Conservation (phyloP, 2,329 filamentous ascomycete species). For the Epichloe brachyelytri region DNA sequence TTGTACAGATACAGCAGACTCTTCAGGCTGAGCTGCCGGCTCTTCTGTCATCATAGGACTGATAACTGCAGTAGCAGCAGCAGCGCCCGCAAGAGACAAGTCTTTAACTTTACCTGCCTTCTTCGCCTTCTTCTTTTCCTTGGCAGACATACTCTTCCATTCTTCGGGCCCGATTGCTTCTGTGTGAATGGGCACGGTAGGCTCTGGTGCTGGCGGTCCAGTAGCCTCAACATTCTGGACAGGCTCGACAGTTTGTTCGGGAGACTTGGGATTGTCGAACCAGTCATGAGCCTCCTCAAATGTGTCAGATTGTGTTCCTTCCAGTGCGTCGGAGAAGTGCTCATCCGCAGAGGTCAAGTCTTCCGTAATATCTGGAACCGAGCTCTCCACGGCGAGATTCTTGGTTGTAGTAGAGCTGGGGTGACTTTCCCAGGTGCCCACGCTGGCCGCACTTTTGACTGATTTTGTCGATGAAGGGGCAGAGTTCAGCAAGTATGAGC, state of each 20-base stretch:
- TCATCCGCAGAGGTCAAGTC: constrained; percentile 23
- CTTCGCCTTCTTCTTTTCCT: constrained; percentile 11
- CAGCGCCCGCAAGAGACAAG: constrained; percentile 1
- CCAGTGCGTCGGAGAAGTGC: constrained; percentile 23
- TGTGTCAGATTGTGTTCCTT: constrained; percentile 12
- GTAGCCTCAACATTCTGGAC: constrained; percentile 3
- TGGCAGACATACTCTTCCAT: constrained; percentile 7
- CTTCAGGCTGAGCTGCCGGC: constrained; percentile 3
- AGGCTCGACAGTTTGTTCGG: constrained; percentile 1
- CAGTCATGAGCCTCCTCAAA: constrained; percentile 10
- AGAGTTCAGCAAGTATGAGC: constrained; percentile 28
- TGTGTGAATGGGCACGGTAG: background rate
- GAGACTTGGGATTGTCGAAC: constrained; percentile 4
- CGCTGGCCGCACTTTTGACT: constrained; percentile 13
- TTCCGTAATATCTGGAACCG: constrained; percentile 14
- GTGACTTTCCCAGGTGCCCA: constrained; percentile 11
- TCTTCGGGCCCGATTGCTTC: constrained; percentile 9
- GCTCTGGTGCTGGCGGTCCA: constrained; percentile 4
- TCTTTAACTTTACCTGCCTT: constrained; percentile 11
- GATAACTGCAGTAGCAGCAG: constrained; percentile 3
- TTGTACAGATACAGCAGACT: background rate
- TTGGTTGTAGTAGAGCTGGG: constrained; percentile 15
- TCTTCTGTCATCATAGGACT: background rate
- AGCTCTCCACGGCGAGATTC: constrained; percentile 6
- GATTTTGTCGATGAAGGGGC: constrained; percentile 22